Evolutionary conservation across 1,284 basidiomycete genomes (phyloP).

Genomic region (Malassezia brasiliensis): DNA sequence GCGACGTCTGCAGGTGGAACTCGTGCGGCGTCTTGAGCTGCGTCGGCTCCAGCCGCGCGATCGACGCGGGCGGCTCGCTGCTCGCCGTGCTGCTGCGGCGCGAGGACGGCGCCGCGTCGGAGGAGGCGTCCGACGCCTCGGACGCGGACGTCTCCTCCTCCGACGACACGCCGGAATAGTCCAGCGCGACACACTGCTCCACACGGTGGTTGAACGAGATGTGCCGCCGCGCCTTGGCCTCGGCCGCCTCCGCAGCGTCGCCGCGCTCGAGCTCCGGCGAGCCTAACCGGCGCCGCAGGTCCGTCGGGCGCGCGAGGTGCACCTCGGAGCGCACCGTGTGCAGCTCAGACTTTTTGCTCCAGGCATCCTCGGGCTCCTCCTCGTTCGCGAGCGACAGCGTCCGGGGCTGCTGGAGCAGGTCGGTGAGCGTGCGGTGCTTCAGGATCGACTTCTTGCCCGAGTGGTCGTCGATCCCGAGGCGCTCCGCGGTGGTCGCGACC

Average conservation of each 20-base stretch:
- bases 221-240: slow-evolving; percentile 56
- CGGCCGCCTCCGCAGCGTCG: background rate
- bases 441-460: slow-evolving; percentile 68
- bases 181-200: slow-evolving; percentile 91
- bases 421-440: slow-evolving; percentile 85
- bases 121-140: slow-evolving; percentile 37
- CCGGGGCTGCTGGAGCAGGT: slow-evolving; percentile 61
- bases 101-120: background rate
- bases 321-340: slow-evolving; percentile 1
- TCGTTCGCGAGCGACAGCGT: background rate
- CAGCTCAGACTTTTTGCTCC: background rate
- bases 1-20: slow-evolving; percentile 50
- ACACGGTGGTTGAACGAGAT: slow-evolving; percentile 98
- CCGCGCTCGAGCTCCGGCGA: background rate
- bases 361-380: background rate
- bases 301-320: background rate
- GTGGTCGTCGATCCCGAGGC: slow-evolving; percentile 52
- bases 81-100: slow-evolving; percentile 16
- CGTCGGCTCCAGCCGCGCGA: slow-evolving; percentile 87
- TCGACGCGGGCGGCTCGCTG: slow-evolving; percentile 54
- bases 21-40: slow-evolving; percentile 64
- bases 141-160: slow-evolving; percentile 47
- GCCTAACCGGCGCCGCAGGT: background rate
- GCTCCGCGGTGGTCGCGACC: slow-evolving; percentile 53
- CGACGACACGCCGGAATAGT: slow-evolving; percentile 34